phyloP scores from a whole-genome alignment of 768 basidiomycete species.

The Phaeotremella fagi region DNA sequence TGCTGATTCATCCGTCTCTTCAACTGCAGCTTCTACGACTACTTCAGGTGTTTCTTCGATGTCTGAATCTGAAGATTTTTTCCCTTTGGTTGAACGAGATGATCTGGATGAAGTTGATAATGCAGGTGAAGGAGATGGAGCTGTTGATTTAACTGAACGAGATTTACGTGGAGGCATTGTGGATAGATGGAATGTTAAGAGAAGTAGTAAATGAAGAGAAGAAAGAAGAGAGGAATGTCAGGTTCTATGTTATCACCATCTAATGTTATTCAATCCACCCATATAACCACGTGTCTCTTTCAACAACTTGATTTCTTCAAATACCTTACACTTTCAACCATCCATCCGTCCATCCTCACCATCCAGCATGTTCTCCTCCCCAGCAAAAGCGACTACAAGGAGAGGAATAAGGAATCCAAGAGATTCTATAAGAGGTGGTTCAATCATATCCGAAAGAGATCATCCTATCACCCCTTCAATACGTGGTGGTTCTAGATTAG shows the following conservation, averaged over 20 bases:
- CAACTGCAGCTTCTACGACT: background rate
- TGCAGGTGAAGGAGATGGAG: constrained; percentile 42
- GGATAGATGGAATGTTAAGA: background rate
- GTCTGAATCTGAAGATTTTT: too few species aligned
- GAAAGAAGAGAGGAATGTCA: background rate
- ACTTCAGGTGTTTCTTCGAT: too few species aligned
- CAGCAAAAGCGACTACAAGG: constrained; percentile 29
- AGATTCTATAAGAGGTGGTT: constrained; percentile 9
- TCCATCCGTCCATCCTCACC: background rate
- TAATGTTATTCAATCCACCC: background rate
- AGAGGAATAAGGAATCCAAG: constrained; percentile 2
- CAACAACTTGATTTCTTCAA: background rate
- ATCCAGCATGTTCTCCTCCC: constrained; percentile 33
- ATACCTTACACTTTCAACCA: background rate
- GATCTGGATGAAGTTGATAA: constrained; percentile 3
- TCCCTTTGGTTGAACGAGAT: background rate
- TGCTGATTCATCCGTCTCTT: constrained; percentile 3
- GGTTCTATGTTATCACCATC: background rate
- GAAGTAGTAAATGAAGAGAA: background rate
- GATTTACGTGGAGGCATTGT: constrained; percentile 34
- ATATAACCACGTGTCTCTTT: background rate
- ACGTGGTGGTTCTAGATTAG: constrained; percentile 10
- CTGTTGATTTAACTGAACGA: constrained; percentile 34
- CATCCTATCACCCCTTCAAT: constrained; percentile 24
- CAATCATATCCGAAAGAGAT: constrained; percentile 27